phyloP scores from a whole-genome alignment of 169 alveolate genomes.

The Plasmodium gallinaceum region DNA sequence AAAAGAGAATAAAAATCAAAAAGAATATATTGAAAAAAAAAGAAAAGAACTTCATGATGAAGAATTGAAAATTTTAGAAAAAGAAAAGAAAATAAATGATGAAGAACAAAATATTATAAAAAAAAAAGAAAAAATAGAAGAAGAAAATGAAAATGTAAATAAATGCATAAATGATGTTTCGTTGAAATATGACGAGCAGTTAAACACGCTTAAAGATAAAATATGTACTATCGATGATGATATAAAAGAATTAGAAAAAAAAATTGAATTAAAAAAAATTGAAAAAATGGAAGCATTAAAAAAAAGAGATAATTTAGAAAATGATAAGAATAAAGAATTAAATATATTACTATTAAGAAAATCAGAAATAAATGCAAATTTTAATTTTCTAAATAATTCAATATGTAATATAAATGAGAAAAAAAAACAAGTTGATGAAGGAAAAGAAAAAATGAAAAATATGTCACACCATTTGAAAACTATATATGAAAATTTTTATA shows the following conservation, averaged over 20 bases:
- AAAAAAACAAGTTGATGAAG: constrained; percentile 1
- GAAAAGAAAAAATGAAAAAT: constrained; percentile 25
- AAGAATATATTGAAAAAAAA: constrained; percentile 13
- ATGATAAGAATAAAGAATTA: constrained; percentile 29
- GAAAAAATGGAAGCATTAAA: constrained; percentile 20
- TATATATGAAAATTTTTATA: constrained; percentile 8
- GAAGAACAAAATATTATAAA: constrained; percentile 37
- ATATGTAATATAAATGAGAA: constrained; percentile 13
- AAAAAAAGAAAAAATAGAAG: not conserved
- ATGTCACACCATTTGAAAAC: constrained; percentile 2
- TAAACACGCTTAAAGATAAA: constrained; percentile 28
- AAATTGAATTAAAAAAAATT: constrained; percentile 18
- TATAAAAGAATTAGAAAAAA: constrained; percentile 41
- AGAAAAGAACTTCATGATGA: constrained; percentile 8
- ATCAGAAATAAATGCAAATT: constrained; percentile 28
- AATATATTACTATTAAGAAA: constrained; percentile 2
- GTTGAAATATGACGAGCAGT: constrained; percentile 16
- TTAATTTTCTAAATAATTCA: constrained; percentile 36
- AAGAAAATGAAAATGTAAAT: constrained; percentile 8
- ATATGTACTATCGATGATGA: constrained; percentile 21
- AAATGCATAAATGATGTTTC: constrained; percentile 1
- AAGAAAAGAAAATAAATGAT: constrained; percentile 23
- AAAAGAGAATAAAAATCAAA: constrained; percentile 37
- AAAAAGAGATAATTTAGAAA: constrained; percentile 10
- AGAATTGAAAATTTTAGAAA: constrained; percentile 16